A percentile compares a stretch with the other conserved stretches of the same genome.
These are phyloP conservation scores for Phylloboletellus chloephorus DNA, from an alignment of 1,284 basidiomycete species.

Conservation along the genomic window DNA sequence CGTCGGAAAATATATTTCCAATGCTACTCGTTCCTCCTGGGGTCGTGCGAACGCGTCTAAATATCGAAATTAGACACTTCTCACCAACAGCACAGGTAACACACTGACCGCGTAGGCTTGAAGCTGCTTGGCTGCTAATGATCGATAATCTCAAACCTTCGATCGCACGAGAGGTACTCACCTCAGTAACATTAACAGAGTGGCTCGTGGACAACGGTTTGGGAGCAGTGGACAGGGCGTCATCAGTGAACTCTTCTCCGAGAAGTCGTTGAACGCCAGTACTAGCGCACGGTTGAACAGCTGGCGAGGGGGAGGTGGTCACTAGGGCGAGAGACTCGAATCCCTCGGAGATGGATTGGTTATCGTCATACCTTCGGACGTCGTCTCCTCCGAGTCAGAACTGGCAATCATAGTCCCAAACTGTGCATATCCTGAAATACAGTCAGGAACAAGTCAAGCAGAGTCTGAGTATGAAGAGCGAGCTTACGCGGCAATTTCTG, in stretches of 20 bases:
- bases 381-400: constrained; percentile 6
- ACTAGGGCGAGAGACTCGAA: constrained; percentile 3
- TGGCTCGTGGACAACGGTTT: not conserved
- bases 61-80: not conserved
- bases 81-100: not conserved
- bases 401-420: constrained; percentile 30
- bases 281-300: not conserved
- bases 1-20: constrained; percentile 44
- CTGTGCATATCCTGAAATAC: constrained; percentile 27
- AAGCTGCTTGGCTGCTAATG: constrained; percentile 13
- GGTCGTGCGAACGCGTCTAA: constrained; percentile 48
- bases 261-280: constrained; percentile 15
- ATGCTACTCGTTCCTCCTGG: constrained; percentile 49
- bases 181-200: constrained; percentile 1
- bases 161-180: not conserved
- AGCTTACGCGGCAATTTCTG: constrained; percentile 62
- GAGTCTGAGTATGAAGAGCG: not conserved
- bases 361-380: constrained; percentile 11
- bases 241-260: constrained; percentile 26
- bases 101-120: constrained; percentile 45
- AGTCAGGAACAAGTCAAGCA: constrained; percentile 41
- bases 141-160: not conserved
- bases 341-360: not conserved
- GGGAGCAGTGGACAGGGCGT: constrained; percentile 29
- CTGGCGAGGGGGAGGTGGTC: not conserved